phyloP scores from a whole-genome alignment of 768 basidiomycete species.

The Chalciporus piperatus region DNA sequence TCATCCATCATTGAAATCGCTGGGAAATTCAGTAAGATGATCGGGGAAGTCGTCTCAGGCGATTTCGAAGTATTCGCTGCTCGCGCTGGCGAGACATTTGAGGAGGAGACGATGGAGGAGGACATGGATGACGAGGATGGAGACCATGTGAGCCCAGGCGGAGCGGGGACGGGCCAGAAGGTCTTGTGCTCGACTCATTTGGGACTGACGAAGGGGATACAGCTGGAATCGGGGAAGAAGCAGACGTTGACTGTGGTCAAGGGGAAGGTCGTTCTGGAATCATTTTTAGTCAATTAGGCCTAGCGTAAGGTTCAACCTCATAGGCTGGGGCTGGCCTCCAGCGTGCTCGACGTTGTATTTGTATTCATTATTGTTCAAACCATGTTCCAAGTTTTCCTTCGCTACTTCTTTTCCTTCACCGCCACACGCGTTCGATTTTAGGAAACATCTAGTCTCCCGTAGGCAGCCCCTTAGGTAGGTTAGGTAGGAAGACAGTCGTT shows the following conservation, averaged over 20 bases:
- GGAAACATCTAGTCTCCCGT: no score
- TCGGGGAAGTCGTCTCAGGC: slow-evolving; percentile 3
- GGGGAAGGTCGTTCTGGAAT: slow-evolving; percentile 12
- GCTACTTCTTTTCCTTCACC: no score
- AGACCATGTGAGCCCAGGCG: not conserved
- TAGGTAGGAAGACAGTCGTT: no score
- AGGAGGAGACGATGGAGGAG: slow-evolving; percentile 12
- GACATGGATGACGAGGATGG: not conserved
- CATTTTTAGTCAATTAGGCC: slow-evolving; percentile 3
- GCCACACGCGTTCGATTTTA: no score
- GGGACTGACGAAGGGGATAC: slow-evolving; percentile 13
- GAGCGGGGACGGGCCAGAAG: not conserved
- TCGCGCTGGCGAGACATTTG: not conserved
- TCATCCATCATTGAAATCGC: slow-evolving; percentile 2
- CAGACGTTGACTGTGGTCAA: slow-evolving; percentile 3
- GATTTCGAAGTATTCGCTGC: slow-evolving; percentile 7
- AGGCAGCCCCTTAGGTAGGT: no score
- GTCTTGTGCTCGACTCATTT: slow-evolving; percentile 12
- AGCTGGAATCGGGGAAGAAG: not conserved
- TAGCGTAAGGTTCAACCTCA: not conserved
- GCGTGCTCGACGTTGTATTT: not conserved
- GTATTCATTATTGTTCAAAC: not conserved
- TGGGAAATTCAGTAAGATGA: slow-evolving; percentile 4
- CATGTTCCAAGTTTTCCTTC: no score
- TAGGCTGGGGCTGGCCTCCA: not conserved